A percentile compares a stretch with the other conserved stretches of the same genome.
Evolutionary conservation across 1,139 yeast genomes (phyloP).

Genomic region (Kurtzmaniella quercitrusa): DNA sequence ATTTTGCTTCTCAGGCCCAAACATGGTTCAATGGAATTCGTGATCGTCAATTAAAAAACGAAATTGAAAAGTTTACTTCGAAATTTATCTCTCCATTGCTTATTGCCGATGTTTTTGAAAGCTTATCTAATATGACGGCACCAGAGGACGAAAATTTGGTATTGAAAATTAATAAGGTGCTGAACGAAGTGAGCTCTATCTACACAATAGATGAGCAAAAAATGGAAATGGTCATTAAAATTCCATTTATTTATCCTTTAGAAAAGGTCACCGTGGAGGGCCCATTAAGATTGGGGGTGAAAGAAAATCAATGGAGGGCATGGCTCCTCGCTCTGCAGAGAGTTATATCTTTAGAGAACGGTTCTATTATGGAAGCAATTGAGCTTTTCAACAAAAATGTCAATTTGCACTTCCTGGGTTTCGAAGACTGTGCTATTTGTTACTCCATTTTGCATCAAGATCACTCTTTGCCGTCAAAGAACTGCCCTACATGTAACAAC

Average conservation of each 20-base stretch:
- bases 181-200: slow-evolving; percentile 68
- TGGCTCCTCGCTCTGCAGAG: slow-evolving; percentile 92
- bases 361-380: slow-evolving; percentile 77
- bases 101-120: slow-evolving; percentile 52
- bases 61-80: slow-evolving; percentile 60
- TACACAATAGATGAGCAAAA: slow-evolving; percentile 86
- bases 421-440: slow-evolving; percentile 96
- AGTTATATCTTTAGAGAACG: slow-evolving; percentile 68
- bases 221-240: slow-evolving; percentile 70
- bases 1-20: slow-evolving; percentile 65
- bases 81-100: slow-evolving; percentile 61
- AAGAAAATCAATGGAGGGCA: slow-evolving; percentile 90
- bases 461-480: slow-evolving; percentile 83
- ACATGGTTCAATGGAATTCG: slow-evolving; percentile 67
- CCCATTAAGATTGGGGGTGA: slow-evolving; percentile 78
- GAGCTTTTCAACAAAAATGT: slow-evolving; percentile 80
- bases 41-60: slow-evolving; percentile 51
- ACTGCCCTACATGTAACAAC: slow-evolving; percentile 86
- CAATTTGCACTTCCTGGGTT: slow-evolving; percentile 79
- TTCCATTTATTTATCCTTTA: slow-evolving; percentile 75
- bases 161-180: slow-evolving; percentile 56
- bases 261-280: slow-evolving; percentile 73
- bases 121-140: slow-evolving; percentile 41
- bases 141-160: slow-evolving; percentile 46
- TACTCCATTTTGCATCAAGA: slow-evolving; percentile 88